Percentiles rank a stretch among this genome's conserved stretches.
Evolutionary conservation across 371 early-diverging fungal genomes (phyloP).

Genomic region (Mortierella polycephala): DNA sequence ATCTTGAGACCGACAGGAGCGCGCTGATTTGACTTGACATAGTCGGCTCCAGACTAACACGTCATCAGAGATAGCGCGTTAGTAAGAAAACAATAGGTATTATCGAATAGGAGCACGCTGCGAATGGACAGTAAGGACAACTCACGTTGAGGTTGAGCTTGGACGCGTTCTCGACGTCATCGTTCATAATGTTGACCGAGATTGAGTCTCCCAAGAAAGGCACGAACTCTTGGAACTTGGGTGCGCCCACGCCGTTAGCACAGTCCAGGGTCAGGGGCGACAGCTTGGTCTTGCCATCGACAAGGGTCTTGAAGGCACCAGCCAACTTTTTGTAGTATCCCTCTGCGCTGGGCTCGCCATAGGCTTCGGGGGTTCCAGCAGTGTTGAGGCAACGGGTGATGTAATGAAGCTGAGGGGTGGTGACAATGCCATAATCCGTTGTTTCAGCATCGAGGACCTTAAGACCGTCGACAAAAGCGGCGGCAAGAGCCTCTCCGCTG

Average conservation of each 20-base stretch:
- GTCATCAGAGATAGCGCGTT: too few relatives aligned
- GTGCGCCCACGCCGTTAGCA: conserved; percentile 98
- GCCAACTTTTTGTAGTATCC: conserved; percentile 94
- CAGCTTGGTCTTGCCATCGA: conserved; percentile 76
- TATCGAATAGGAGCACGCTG: background rate
- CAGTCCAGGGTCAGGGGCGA: conserved; percentile 88
- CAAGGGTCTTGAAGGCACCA: conserved; percentile 82
- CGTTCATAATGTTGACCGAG: conserved; percentile 76
- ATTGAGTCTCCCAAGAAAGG: conserved; percentile 75
- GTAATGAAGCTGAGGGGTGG: conserved; percentile 99
- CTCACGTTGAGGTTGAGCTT: conserved; percentile 88
- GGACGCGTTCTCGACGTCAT: conserved; percentile 70
- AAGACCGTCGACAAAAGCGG: conserved; percentile 85
- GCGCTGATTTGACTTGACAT: conserved; percentile 91
- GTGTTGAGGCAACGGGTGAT: conserved; percentile 93
- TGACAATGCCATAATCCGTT: conserved; percentile 90
- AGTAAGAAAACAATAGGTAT: too few relatives aligned
- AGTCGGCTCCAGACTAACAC: conserved; percentile 95
- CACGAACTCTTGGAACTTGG: conserved; percentile 83
- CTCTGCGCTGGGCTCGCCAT: conserved; percentile 92
- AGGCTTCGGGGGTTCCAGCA: conserved; percentile 76
- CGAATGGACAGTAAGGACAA: conserved; percentile 1
- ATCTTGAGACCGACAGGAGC: conserved; percentile 78
- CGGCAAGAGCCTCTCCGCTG: conserved; percentile 85
- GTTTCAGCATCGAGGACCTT: conserved; percentile 73